A percentile compares a stretch with the other conserved stretches of the same genome.
Conservation (phyloP, 73 alveolate species). For the Tetrahymena elliotti region DNA sequence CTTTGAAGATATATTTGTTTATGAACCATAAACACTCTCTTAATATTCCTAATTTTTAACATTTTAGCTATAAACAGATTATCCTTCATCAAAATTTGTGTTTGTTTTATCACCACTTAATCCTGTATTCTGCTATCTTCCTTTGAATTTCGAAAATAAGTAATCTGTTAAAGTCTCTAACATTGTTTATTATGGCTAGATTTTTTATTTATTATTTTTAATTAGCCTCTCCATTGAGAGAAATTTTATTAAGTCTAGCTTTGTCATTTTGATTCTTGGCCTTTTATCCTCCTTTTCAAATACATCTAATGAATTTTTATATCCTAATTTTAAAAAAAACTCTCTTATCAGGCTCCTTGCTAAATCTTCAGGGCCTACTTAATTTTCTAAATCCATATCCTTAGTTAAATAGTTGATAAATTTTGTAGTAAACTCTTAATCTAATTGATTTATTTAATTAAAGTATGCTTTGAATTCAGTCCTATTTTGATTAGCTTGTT, state of each 20-base stretch:
- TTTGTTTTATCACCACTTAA: not conserved
- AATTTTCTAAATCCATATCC: not conserved
- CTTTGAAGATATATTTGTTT: not conserved
- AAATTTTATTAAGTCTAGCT: not conserved
- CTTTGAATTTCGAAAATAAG: not conserved
- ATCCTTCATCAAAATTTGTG: not conserved
- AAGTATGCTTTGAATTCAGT: not conserved
- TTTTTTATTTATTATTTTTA: not conserved
- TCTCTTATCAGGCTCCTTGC: not conserved
- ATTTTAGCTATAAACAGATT: not conserved
- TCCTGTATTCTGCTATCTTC: not conserved
- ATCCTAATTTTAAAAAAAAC: not conserved
- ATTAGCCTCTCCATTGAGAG: not conserved
- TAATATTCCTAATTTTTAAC: not conserved
- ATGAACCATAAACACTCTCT: not conserved
- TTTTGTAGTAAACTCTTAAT: not conserved
- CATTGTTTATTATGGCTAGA: not conserved
- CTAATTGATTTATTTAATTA: too few relatives aligned
- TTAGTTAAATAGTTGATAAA: not conserved
- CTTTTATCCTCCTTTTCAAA: not conserved
- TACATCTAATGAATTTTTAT: not conserved
- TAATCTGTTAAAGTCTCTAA: not conserved
- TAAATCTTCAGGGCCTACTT: not conserved
- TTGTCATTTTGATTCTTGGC: not conserved
- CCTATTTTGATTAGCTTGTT: not conserved